These are phyloP conservation scores for Karstenula rhodostoma DNA, from an alignment of 2,329 filamentous ascomycete species.

Conservation along the genomic window DNA sequence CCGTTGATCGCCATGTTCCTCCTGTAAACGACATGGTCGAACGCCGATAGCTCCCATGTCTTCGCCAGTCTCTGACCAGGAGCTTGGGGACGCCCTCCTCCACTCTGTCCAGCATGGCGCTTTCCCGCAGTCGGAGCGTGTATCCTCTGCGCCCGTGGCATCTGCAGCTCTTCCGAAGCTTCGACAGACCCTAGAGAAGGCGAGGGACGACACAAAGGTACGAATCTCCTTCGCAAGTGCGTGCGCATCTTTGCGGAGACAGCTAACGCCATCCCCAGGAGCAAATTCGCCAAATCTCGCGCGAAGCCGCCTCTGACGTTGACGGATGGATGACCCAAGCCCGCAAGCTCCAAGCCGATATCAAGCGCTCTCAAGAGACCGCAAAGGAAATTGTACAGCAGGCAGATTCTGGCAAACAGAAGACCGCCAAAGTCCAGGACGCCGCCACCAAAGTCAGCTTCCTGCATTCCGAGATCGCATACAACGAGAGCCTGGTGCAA, in stretches of 20 bases:
- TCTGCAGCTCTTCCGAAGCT: conserved; percentile 58
- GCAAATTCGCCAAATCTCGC: conserved; percentile 79
- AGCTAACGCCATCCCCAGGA: conserved; percentile 46
- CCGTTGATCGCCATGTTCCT: conserved; percentile 25
- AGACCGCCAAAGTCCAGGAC: conserved; percentile 71
- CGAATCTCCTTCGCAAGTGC: neutral
- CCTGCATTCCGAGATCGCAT: conserved; percentile 66
- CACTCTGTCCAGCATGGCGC: conserved; percentile 66
- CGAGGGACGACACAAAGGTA: conserved; percentile 63
- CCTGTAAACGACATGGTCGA: conserved; percentile 27
- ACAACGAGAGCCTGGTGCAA: conserved; percentile 62
- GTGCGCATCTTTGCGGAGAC: neutral
- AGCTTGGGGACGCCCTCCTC: conserved; percentile 68
- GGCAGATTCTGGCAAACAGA: conserved; percentile 72
- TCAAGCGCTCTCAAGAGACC: conserved; percentile 78
- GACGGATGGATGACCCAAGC: conserved; percentile 87
- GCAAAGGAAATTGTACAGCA: conserved; percentile 83
- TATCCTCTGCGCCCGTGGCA: conserved; percentile 62
- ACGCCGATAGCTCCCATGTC: conserved; percentile 33
- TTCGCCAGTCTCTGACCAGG: conserved; percentile 39
- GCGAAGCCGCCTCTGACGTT: conserved; percentile 79
- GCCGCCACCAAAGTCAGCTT: conserved; percentile 63
- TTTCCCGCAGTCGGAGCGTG: conserved; percentile 65
- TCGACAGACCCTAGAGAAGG: conserved; percentile 60
- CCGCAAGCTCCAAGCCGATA: conserved; percentile 83